Evolutionary conservation across 495 filamentous ascomycete genomes (phyloP).

Genomic region (Lasiosphaeriaceae sp.): DNA sequence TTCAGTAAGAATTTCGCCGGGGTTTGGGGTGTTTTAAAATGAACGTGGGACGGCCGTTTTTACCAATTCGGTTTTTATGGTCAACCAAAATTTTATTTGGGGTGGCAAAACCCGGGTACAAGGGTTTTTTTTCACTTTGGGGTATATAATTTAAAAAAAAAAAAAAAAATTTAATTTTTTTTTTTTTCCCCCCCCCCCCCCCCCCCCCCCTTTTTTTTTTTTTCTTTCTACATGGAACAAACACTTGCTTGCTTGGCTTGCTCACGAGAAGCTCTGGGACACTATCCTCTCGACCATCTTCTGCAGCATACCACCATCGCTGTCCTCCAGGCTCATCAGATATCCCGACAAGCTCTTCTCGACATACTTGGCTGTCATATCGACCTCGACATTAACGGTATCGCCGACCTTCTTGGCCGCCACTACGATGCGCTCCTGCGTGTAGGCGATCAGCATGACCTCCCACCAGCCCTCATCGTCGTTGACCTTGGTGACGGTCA

Average conservation of each 20-base stretch:
- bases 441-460: conserved; percentile 99
- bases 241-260: too few relatives aligned
- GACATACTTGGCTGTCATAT: conserved; percentile 97
- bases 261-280: conserved; percentile 58
- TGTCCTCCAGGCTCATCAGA: conserved; percentile 45
- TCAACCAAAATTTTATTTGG: too few relatives aligned
- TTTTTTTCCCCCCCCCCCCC: too few relatives aligned
- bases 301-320: conserved; percentile 60
- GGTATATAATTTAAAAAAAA: background rate
- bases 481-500: conserved; percentile 84
- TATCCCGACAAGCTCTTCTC: conserved; percentile 88
- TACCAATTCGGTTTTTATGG: too few relatives aligned
- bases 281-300: conserved; percentile 79
- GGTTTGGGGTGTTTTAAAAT: too few relatives aligned
- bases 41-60: too few relatives aligned
- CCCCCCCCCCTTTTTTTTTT: too few relatives aligned
- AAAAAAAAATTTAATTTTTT: too few relatives aligned
- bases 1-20: too few relatives aligned
- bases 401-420: conserved; percentile 79
- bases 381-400: conserved; percentile 92
- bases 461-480: conserved; percentile 84
- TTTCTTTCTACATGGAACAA: too few relatives aligned
- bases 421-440: conserved; percentile 86
- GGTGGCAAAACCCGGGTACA: too few relatives aligned
- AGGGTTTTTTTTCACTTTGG: background rate